Evolutionary conservation across 176 grass and related monocot genomes (phyloP).

Genomic region (Saccharum spontaneum): DNA sequence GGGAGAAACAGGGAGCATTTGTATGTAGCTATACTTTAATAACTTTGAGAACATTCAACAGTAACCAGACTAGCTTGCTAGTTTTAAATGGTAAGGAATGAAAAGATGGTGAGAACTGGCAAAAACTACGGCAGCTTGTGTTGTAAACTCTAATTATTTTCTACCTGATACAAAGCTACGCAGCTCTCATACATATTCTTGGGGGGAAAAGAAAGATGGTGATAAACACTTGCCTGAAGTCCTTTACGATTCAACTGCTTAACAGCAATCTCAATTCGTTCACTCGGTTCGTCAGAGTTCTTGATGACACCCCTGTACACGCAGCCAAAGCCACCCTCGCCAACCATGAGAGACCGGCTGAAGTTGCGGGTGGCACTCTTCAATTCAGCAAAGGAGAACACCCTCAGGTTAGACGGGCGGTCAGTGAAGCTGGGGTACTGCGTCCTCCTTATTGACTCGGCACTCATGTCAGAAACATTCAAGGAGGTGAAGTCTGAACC

Average conservation of each 20-base stretch:
- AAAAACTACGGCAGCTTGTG: neutral
- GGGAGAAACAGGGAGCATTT: no score
- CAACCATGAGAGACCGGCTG: slow-evolving; percentile 85
- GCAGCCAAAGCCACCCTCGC: slow-evolving; percentile 94
- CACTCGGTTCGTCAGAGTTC: slow-evolving; percentile 45
- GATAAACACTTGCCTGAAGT: slow-evolving; percentile 68
- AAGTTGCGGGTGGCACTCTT: slow-evolving; percentile 85
- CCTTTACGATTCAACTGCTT: slow-evolving; percentile 97
- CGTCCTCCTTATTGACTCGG: slow-evolving; percentile 56
- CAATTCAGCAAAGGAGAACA: slow-evolving; percentile 83
- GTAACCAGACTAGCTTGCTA: neutral
- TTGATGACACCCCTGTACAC: slow-evolving; percentile 81
- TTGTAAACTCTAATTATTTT: neutral
- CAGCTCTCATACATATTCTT: neutral
- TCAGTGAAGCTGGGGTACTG: slow-evolving; percentile 90
- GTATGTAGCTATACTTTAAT: neutral
- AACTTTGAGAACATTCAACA: neutral
- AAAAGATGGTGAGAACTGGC: neutral
- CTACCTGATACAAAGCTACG: neutral
- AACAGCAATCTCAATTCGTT: slow-evolving; percentile 73
- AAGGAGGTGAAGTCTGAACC: slow-evolving; percentile 68
- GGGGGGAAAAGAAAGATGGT: neutral
- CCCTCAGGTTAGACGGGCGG: slow-evolving; percentile 68
- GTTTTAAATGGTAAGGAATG: neutral
- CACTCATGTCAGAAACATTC: slow-evolving; percentile 57